phyloP scores from a whole-genome alignment of 495 filamentous ascomycete species.

The Aspergillus egyptiacus region DNA sequence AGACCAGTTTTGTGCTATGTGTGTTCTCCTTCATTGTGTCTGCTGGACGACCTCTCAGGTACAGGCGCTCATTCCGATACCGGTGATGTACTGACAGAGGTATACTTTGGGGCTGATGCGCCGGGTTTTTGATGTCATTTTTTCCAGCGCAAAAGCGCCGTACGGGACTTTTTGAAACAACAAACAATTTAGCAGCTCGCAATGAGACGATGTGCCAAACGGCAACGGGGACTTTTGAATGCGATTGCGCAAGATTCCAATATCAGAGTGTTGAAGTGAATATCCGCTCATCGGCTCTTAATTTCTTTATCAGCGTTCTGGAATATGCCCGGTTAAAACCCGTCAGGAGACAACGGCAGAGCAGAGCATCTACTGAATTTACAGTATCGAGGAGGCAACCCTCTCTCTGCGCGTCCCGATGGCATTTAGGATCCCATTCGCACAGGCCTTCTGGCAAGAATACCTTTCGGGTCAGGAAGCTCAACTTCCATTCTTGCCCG shows the following conservation, averaged over 20 bases:
- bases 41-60: neutral
- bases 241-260: neutral
- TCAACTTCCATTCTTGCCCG: constrained; percentile 28
- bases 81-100: neutral
- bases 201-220: neutral
- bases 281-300: neutral
- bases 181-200: neutral
- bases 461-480: constrained; percentile 32
- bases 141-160: neutral
- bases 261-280: neutral
- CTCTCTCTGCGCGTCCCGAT: neutral
- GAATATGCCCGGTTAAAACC: constrained; percentile 7
- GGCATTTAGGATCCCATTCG: constrained; percentile 4
- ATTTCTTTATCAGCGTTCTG: neutral
- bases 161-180: constrained; percentile 3
- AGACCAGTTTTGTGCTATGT: constrained; percentile 5
- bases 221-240: constrained; percentile 5
- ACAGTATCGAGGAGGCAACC: neutral
- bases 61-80: neutral
- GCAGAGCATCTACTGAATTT: neutral
- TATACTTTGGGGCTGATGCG: neutral
- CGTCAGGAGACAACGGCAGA: neutral
- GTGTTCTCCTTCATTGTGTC: constrained; percentile 4
- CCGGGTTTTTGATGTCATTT: constrained; percentile 7
- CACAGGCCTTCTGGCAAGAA: constrained; percentile 20